Conservation (phyloP, 2,329 filamentous ascomycete genomes). For the Diaporthe caulivora region DNA sequence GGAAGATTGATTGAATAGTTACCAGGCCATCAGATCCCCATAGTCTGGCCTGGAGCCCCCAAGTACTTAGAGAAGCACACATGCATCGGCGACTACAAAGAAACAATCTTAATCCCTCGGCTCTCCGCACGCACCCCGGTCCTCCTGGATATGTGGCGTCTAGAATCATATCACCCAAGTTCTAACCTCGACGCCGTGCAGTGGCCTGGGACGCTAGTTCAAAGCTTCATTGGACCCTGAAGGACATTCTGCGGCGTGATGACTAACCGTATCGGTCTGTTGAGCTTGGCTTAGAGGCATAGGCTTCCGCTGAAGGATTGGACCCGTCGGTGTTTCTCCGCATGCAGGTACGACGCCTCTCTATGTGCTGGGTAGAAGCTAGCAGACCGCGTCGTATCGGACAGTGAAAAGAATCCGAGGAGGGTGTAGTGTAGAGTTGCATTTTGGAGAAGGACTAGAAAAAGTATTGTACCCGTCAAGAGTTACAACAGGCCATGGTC, state of each 20-base stretch:
- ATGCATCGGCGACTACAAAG: not conserved
- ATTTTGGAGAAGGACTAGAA: conserved; percentile 4
- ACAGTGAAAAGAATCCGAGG: not conserved
- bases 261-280: not conserved
- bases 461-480: not conserved
- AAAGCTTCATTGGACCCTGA: not conserved
- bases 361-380: not conserved
- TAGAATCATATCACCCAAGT: not conserved
- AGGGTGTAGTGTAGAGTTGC: conserved; percentile 6
- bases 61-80: not conserved
- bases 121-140: not conserved
- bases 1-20: not conserved
- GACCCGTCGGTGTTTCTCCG: conserved; percentile 1
- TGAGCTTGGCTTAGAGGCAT: not conserved
- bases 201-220: conserved; percentile 6
- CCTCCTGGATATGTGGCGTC: not conserved
- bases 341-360: conserved; percentile 1
- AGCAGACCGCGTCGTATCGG: not conserved
- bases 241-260: not conserved
- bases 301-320: conserved; percentile 3
- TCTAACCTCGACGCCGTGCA: not conserved
- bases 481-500: not conserved
- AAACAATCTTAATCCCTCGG: not conserved
- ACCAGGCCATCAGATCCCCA: not conserved
- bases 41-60: not conserved